phyloP scores from a whole-genome alignment of 495 filamentous ascomycete genomes.

The Hypoxylon lenormandii region DNA sequence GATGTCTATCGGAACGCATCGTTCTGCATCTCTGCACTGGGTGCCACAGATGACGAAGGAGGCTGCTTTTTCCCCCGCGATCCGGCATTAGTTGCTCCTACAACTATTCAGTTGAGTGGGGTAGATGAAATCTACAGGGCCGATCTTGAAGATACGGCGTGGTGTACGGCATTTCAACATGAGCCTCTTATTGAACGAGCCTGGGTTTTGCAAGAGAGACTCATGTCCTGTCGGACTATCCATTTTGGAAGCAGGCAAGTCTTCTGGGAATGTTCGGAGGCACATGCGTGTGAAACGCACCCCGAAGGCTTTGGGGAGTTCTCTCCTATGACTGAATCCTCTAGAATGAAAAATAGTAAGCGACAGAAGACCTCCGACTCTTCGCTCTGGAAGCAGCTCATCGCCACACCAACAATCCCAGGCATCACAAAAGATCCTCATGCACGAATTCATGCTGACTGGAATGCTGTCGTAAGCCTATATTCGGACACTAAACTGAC shows the following conservation, averaged over 20 bases:
- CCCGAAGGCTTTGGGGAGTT: conserved; percentile 3
- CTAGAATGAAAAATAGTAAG: too few species aligned
- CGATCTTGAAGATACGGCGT: conserved; percentile 8
- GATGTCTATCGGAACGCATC: conserved; percentile 20
- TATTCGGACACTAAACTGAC: conserved; percentile 17
- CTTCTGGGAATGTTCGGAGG: neutral
- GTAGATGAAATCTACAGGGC: neutral
- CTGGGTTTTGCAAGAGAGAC: neutral
- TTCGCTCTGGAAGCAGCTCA: conserved; percentile 13
- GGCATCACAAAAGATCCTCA: neutral
- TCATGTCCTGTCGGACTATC: neutral
- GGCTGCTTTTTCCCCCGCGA: conserved; percentile 10
- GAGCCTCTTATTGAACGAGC: conserved; percentile 7
- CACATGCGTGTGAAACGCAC: conserved; percentile 18
- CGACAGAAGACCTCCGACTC: neutral
- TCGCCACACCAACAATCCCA: conserved; percentile 1
- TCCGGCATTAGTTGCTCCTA: conserved; percentile 7
- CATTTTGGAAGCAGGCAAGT: neutral
- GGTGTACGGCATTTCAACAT: conserved; percentile 2
- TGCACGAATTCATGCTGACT: neutral
- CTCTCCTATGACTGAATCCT: neutral
- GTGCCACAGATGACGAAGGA: conserved; percentile 15
- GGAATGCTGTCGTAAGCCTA: conserved; percentile 2
- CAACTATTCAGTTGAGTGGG: neutral
- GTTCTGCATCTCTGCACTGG: conserved; percentile 16